Conservation (phyloP, 176 grass and related monocot species). For the Musa troglodytarum region DNA sequence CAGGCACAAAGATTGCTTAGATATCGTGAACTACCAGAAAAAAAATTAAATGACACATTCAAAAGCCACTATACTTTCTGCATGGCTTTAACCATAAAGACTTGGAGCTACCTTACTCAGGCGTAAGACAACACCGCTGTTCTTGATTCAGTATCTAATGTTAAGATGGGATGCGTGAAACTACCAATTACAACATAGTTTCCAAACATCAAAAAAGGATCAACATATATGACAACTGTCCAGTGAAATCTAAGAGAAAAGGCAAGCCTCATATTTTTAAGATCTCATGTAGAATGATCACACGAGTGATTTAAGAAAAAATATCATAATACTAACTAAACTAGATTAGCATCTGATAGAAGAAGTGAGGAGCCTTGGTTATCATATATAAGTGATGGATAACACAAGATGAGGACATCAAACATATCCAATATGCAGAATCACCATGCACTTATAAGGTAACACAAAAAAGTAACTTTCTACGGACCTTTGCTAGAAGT, state of each 20-base stretch:
- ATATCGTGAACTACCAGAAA: background rate
- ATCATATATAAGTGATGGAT: background rate
- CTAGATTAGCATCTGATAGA: background rate
- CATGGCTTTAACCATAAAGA: background rate
- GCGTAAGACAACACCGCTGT: background rate
- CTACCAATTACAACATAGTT: background rate
- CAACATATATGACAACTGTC: no score
- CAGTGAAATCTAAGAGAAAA: no score
- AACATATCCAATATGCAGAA: background rate
- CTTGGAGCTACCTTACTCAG: background rate
- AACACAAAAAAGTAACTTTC: background rate
- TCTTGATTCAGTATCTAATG: no score
- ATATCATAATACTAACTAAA: background rate
- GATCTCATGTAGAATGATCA: no score
- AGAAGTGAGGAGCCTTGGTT: no score
- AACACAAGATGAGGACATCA: background rate
- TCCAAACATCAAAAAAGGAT: no score
- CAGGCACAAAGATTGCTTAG: no score
- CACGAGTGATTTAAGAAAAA: background rate
- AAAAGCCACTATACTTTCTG: background rate
- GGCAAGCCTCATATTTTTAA: no score
- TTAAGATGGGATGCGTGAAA: background rate
- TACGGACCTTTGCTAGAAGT: conserved; percentile 58
- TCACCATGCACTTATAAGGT: background rate
- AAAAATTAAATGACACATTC: background rate